Percentiles rank a stretch among this genome's conserved stretches.
Conservation (phyloP, 208 protist species). For the Leishmania lainsoni region DNA sequence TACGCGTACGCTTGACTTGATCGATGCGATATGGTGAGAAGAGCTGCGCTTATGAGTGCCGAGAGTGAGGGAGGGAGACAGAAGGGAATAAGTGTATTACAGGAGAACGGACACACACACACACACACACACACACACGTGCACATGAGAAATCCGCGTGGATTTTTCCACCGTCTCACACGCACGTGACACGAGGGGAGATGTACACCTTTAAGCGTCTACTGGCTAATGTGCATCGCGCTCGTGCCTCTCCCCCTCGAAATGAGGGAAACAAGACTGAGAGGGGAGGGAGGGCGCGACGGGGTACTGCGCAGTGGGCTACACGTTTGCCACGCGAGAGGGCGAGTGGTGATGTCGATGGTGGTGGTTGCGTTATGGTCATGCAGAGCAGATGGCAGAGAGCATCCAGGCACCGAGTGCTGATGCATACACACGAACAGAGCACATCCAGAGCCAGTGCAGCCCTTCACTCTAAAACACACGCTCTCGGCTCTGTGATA, state of each 20-base stretch:
- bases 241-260: not conserved
- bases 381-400: not conserved
- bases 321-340: not conserved
- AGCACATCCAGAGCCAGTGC: not conserved
- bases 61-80: not conserved
- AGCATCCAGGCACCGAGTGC: not conserved
- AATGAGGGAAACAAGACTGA: not conserved
- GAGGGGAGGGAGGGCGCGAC: not conserved
- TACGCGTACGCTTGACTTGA: not conserved
- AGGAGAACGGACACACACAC: not conserved
- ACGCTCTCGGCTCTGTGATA: not conserved
- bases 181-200: not conserved
- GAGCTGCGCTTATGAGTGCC: not conserved
- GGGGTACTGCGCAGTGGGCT: not conserved
- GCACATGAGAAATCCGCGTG: no score
- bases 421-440: not conserved
- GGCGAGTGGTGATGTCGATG: no score
- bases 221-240: no score
- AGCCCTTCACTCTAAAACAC: not conserved
- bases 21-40: not conserved
- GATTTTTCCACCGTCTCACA: no score
- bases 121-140: no score
- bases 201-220: not conserved
- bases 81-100: not conserved
- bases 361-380: not conserved